Percentiles rank a stretch among this genome's conserved stretches.
Conservation (phyloP, 176 grass and related monocot genomes). For the Themeda triandra region DNA sequence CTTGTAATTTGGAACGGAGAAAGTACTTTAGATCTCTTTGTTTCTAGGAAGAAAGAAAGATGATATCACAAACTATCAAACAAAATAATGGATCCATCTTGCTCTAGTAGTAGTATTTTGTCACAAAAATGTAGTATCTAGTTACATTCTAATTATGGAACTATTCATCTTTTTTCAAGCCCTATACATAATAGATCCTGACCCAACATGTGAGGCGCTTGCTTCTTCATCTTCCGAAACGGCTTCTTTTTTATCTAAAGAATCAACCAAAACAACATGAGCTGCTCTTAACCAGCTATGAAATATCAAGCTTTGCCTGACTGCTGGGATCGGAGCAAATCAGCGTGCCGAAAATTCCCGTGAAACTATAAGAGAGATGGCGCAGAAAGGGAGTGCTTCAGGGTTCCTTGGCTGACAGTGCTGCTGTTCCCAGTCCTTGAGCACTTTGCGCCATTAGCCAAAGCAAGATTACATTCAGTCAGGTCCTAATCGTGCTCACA, state of each 20-base stretch:
- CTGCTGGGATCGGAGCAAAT: constrained; percentile 77
- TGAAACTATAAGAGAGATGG: constrained; percentile 82
- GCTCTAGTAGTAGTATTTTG: background rate
- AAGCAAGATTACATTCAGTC: background rate
- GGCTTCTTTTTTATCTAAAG: background rate
- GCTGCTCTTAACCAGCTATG: constrained; percentile 54
- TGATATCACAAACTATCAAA: background rate
- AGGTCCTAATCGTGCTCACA: background rate
- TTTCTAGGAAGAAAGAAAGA: background rate
- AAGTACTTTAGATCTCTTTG: background rate
- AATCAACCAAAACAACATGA: background rate
- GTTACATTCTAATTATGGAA: background rate
- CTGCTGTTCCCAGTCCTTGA: constrained; percentile 88
- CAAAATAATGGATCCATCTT: background rate
- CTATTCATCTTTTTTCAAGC: background rate
- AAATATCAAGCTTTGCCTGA: constrained; percentile 76
- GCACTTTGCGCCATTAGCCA: constrained; percentile 56
- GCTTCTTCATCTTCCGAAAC: background rate
- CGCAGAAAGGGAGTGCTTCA: constrained; percentile 90
- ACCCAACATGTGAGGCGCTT: background rate
- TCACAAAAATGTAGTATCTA: background rate
- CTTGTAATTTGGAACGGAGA: too few relatives aligned
- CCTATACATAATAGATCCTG: background rate
- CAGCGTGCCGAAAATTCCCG: constrained; percentile 74
- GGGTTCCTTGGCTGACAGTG: constrained; percentile 91